Base-by-base conservation (phyloP, 768 basidiomycete species). In the Dentipellis sp. region DNA sequence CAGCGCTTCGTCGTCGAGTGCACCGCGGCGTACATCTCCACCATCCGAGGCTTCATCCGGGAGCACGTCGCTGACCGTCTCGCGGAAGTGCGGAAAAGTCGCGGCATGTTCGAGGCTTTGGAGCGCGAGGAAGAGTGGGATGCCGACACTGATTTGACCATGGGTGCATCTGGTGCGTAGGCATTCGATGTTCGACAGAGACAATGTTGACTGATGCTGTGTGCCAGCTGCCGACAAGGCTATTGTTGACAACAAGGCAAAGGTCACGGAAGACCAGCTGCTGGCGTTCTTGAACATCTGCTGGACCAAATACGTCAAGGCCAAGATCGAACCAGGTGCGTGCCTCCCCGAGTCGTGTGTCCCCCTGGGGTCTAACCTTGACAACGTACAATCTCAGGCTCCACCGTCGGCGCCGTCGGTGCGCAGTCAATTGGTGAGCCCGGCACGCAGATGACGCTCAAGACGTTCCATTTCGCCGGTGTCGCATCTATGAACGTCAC, bases 401-500 rank as follows among this genome's bases (percentile, higher is more conserved):
- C 95, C 0, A 98, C 97, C 17, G 97, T 99, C 17, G 97, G 97
- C 29, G 97, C 97, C 34, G 93, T 99, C 42, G 97, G 95, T 4
- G 97, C 97, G 5, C 97, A 99, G 67, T 98, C 97, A 1, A 98
- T 99, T 61, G 97, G 97, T 65, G 97, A 99, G 71, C 97, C 97
- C 1, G 97, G 95, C 42, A 99, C 97, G 0, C 97, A 99, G 68
- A 99, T 99, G 97, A 98, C 95, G 1, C 71, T 98, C 61, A 98
- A 98, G 73, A 98, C 97, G 55, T 99, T 99, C 83, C 97, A 99
- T 78, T 99, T 98, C 71, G 97, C 97, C 64, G 97, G 97, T 74
- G 95, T 99, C 59, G 97, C 97, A 8, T 95, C 94, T 38, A 99
- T 98, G 97, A 98, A 97, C 72, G 93, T 99, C 60, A 99, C 97